Evolutionary conservation across 2,329 filamentous ascomycete genomes (phyloP), one percentile per base, ranked within the genome.

Genomic region (Colletotrichum caudatum): DNA sequence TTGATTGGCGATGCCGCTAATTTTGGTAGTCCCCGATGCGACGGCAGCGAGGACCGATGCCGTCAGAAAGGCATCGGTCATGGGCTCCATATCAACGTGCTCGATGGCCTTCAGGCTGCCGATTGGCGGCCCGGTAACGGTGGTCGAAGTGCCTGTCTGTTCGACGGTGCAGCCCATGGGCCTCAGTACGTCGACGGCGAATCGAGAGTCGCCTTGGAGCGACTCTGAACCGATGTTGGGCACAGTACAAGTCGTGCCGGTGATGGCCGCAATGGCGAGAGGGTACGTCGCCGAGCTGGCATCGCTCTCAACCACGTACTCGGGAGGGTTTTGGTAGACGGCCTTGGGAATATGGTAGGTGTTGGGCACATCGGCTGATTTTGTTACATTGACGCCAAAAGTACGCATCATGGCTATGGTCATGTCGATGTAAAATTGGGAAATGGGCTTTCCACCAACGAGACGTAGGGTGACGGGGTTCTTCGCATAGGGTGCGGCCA

Each of bases 41-140:
- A 97, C 94, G 46, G 96, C 96, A 35, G 94, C 96, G 58, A 99
- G 87, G 5, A 97, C 94, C 1, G 94, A 97, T 23, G 96, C 96
- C 5, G 95, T 98, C 64, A 99, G 87, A 86, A 99, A 99, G 60
- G 96, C 96, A 81, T 99, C 96, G 0, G 96, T 99, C 96, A 99
- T 99, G 1, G 95, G 93, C 81, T 98, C 96, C 96, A 99, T 99
- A 78, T 99, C 95, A 37, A 99, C 91, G 71, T 95, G 92, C 23
- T 90, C 84, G 16, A 99, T 84, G 0, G 93, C 92, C 76, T 91
- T 91, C 50, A 99, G 84, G 20, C 87, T 82, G 14, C 96, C 95
- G 66, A 87, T 82, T 2, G 88, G 82, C n/a, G 96, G 96, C 1
- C 96, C 96, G 11, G 92, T 97, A 11, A 99, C 96, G 0, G 95